Evolutionary conservation across 2,329 filamentous ascomycete species (phyloP), one percentile per base, ranked within the genome.

Genomic region (Aschersonia sp.): DNA sequence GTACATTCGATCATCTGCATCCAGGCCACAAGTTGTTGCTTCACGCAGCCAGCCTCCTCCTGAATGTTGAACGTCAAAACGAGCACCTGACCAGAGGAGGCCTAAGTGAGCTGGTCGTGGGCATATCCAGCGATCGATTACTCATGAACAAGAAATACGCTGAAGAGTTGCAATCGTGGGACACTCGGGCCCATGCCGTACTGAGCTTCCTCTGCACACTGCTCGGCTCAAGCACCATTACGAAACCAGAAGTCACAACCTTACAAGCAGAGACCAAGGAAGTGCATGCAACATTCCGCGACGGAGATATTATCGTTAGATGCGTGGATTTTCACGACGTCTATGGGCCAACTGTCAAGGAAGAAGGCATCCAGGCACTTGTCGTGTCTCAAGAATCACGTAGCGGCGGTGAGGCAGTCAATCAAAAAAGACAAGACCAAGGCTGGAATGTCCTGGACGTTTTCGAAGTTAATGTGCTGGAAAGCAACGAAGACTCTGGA

Each of bases 1-100:
- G 92, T 7, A 98, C 92, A 0, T 98, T 97, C 65, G 92, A 98
- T 63, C 89, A 97, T 65, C 75, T 98, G 29, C 92, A 98, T 61
- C 82, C 86, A 4, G 92, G 92, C 5, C 92, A 98, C 69, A 98
- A 97, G 66, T 73, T 97, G n/a, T 76, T 98, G 28, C 77, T 98
- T 28, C 89, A 89, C n/a, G 89, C 89, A 51, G 86, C 85, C 0
- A 78, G 82, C 0, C 77, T 96, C 48, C 74, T 88, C 6, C 40
- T 51, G 40, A 41, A 47, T 31, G n/a, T 38, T 0, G 6, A 10
- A 40, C 20, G 20, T 20, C 41, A 47, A 7, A n/a, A 32, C n/a
- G 10, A 12, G 6, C 20, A 38, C 28, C 9, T 28, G 1, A 40
- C 4, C n/a, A 10, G 42, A 5, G 40, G 7, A 1, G 9, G 12